Base-by-base conservation (phyloP, 2,329 filamentous ascomycete genomes). In the Cercospora sp. region DNA sequence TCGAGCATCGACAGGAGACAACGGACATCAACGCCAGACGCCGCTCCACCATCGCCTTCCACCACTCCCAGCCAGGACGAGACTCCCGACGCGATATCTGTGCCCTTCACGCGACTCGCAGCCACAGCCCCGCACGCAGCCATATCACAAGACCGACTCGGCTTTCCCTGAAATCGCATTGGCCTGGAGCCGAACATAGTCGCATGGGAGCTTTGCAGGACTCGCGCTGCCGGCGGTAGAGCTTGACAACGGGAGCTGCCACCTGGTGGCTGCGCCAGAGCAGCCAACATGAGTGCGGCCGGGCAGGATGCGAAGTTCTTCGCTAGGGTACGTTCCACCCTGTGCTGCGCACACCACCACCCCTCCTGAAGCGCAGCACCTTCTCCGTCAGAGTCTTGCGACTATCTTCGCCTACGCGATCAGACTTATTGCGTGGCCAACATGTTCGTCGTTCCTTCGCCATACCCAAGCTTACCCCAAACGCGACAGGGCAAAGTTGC, bases 251-350 rank as follows among this genome's bases (percentile, higher is more conserved):
- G 40, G 36, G 31, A 60, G 42, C 64, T 36, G 57, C 62, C 20
- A 31, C 31, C n/a, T 26, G 31, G 55, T 20, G 55, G 57, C 57
- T 20, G 36, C 26, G 40, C 55, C 26, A 55, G 60, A 48, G 57
- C 60, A 58, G 60, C 40, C 77, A 83, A 74, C 74, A 90, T 89
- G 87, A 88, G 85, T 80, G 84, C 86, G 71, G 82, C 89, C 81
- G 92, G 92, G 83, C 93, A 95, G 82, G 95, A 98, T 89, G 97
- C 95, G 84, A 98, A 97, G 88, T 90, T 99, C 84, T 99, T 99
- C 85, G 94, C 95, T 81, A 90, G 95, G 85, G 95, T 99, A 90
- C 77, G 89, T 89, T 30, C 57, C 20, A 28, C 23, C 31, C 61
- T 30, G 31, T 51, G 59, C 30, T 57, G 13, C 42, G 33, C 36